phyloP scores from a whole-genome alignment of 176 grass and related monocot species.

The Miscanthus lutarioriparius region DNA sequence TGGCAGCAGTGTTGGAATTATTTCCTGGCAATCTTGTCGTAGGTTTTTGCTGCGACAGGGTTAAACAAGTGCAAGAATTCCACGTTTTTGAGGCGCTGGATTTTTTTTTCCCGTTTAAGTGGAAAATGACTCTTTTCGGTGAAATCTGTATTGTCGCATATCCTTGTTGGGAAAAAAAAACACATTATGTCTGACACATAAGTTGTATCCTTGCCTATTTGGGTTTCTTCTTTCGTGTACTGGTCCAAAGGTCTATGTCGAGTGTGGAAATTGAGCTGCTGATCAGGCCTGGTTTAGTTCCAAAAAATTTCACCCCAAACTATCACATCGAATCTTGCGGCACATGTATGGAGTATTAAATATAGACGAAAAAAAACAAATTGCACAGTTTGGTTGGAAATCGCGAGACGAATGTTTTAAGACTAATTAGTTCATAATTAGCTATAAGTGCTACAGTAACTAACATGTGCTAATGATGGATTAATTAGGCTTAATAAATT shows the following conservation, averaged over 20 bases:
- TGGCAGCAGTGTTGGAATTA: neutral
- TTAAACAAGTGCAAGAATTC: neutral
- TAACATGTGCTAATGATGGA: too few species aligned
- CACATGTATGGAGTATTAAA: too few species aligned
- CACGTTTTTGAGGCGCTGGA: neutral
- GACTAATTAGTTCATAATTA: too few species aligned
- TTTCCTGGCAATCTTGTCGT: neutral
- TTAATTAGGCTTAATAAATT: too few species aligned
- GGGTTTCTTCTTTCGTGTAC: neutral
- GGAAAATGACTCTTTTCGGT: neutral
- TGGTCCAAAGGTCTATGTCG: neutral
- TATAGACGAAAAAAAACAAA: too few species aligned
- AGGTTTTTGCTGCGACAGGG: neutral
- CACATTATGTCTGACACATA: neutral
- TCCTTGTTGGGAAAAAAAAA: neutral
- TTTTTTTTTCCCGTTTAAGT: neutral
- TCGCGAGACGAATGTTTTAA: too few species aligned
- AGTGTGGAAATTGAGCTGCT: neutral
- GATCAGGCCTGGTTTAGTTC: too few species aligned
- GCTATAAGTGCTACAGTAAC: too few species aligned
- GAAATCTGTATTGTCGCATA: neutral
- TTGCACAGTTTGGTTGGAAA: too few species aligned
- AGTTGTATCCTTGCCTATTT: neutral
- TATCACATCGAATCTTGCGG: too few species aligned
- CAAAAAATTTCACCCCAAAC: too few species aligned